phyloP scores from a whole-genome alignment of 2,329 filamentous ascomycete species.

The Pestalotiopsis sp. region DNA sequence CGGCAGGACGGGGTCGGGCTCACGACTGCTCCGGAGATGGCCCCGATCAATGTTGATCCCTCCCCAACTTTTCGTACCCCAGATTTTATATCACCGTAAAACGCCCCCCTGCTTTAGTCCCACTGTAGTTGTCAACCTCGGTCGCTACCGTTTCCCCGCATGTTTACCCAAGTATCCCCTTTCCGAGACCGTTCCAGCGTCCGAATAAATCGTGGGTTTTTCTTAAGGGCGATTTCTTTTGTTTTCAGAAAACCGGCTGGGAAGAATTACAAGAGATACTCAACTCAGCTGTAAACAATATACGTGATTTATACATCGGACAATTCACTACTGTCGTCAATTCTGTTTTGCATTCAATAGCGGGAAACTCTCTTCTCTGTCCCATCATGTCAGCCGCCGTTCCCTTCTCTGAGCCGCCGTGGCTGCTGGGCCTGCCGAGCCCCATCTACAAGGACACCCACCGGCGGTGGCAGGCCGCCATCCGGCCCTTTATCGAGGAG shows the following conservation, averaged over 20 bases:
- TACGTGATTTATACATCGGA: too few relatives aligned
- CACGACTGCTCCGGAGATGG: background rate
- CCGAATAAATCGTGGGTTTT: background rate
- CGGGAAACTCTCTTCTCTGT: background rate
- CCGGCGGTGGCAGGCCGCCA: slow-evolving; percentile 66
- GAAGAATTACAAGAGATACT: background rate
- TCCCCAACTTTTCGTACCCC: slow-evolving; percentile 14
- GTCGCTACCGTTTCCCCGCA: slow-evolving; percentile 10
- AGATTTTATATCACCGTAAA: slow-evolving; percentile 2
- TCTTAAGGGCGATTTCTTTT: background rate
- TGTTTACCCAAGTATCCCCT: background rate
- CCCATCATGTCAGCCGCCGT: slow-evolving; percentile 34
- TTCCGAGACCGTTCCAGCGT: background rate
- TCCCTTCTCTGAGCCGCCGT: slow-evolving; percentile 76
- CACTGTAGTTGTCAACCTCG: slow-evolving; percentile 15
- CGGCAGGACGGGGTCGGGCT: background rate
- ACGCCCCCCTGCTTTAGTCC: background rate
- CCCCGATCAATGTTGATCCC: background rate
- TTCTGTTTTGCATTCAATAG: background rate
- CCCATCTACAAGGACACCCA: slow-evolving; percentile 72
- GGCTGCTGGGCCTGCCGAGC: slow-evolving; percentile 69
- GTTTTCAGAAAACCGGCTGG: background rate
- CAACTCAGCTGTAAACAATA: background rate
- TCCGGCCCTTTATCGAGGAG: slow-evolving; percentile 66
- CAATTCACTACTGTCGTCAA: background rate